Base-by-base conservation (phyloP, 73 alveolate species). In the Stentor coeruleus region DNA sequence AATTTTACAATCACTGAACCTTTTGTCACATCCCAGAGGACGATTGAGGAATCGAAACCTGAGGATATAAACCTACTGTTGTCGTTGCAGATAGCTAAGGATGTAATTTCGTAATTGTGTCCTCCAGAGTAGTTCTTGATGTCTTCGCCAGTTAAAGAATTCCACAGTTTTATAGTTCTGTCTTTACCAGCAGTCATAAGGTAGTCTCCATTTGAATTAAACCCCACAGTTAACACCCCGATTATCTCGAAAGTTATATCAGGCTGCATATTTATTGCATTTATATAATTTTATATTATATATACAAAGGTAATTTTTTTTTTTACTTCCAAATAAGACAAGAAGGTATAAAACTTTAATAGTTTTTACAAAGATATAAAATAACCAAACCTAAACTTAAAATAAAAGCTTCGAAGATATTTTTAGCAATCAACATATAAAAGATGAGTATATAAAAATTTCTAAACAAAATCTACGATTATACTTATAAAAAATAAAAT, bases 21-120 rank as follows among this genome's bases (percentile, higher is more conserved):
- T 57, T 95, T 82, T 3, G 96, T 73, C 26, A 93, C 95, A 84
- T 93, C 98, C 96, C 98, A 93, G 4, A 82, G 84, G 86, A 85
- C 86, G 39, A 89, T 82, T n/a, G 74, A 83, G 35, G 88, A 86
- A 82, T 93, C 98, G 11, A 94, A 94, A 36, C 98, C 98, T 59
- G 92, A 82, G 41, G 98, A 91, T 30, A 86, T 93, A 82, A 93
- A 93, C 73, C 85, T 90, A 77, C 89, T 83, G 81, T 93, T 93
- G 81, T 91, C 97, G 37, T 59, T 86, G 26, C 90, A 77, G 39
- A 93, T 89, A 57, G 91, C 95, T 30, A 93, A 73, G 58, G 91
- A 96, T 14, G 84, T 76, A 20, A 93, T 92, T 75, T 93, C 98
- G 57, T 88, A 84, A 73, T 93, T 93, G 84, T 93, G 98, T 41